These are phyloP conservation scores for Hyaloscypha bicolor DNA, from an alignment of 495 filamentous ascomycete species.

Conservation along the genomic window DNA sequence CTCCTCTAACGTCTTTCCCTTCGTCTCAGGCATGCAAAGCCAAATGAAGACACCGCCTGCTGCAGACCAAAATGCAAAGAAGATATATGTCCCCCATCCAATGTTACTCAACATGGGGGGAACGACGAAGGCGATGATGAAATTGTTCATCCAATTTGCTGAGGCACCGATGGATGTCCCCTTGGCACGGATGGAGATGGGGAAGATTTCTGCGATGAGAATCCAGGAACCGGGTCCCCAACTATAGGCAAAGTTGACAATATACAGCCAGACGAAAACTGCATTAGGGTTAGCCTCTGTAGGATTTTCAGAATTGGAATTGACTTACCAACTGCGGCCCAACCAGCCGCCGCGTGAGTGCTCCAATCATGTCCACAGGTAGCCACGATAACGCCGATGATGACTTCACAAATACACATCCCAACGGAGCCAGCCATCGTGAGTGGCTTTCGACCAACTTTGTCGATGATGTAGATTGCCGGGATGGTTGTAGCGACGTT, in stretches of 20 bases:
- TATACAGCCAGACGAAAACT: conserved; percentile 49
- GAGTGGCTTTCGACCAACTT: conserved; percentile 38
- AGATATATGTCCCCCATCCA: conserved; percentile 34
- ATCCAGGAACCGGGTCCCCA: conserved; percentile 55
- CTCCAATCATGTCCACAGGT: conserved; percentile 49
- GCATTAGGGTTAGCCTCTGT: background rate
- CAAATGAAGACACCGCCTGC: conserved; percentile 31
- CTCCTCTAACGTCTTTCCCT: conserved; percentile 33
- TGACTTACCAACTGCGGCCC: conserved; percentile 61
- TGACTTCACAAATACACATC: conserved; percentile 52
- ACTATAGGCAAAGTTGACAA: conserved; percentile 49
- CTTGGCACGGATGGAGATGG: conserved; percentile 61
- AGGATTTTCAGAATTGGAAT: conserved; percentile 50
- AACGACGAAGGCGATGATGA: conserved; percentile 29
- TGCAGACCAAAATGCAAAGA: conserved; percentile 33
- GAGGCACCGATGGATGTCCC: conserved; percentile 35
- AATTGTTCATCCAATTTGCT: conserved; percentile 36
- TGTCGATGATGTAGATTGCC: conserved; percentile 49
- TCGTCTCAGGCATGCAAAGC: conserved; percentile 36
- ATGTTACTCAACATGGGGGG: conserved; percentile 29
- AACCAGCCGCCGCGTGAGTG: conserved; percentile 46
- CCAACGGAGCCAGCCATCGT: conserved; percentile 47
- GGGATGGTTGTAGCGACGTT: conserved; percentile 13
- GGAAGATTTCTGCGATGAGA: conserved; percentile 65
- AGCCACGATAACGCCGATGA: conserved; percentile 51